phyloP scores from a whole-genome alignment of 2,329 filamentous ascomycete species.

The Ophiocordyceps sinensis region DNA sequence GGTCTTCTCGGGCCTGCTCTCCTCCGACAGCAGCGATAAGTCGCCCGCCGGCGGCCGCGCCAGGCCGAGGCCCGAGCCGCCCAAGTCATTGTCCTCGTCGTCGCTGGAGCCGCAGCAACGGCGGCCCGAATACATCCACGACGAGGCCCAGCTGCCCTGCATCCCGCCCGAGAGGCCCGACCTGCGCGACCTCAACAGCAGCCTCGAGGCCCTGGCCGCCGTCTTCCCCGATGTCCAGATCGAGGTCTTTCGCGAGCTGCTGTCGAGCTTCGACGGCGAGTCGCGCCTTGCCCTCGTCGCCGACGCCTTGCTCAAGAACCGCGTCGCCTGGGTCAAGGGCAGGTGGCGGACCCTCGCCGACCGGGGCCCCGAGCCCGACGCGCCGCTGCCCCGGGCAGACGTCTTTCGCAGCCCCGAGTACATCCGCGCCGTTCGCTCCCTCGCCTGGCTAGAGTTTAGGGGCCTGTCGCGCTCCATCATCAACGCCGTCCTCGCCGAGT shows the following conservation, averaged over 20 bases:
- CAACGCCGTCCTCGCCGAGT: slow-evolving; percentile 65
- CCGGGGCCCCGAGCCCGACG: slow-evolving; percentile 14
- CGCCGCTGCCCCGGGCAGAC: slow-evolving; percentile 41
- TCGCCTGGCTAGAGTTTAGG: slow-evolving; percentile 63
- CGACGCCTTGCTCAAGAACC: slow-evolving; percentile 60
- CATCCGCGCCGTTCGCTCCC: slow-evolving; percentile 50
- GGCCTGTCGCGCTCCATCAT: slow-evolving; percentile 60
- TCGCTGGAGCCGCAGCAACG: neutral
- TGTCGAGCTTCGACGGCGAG: slow-evolving; percentile 59
- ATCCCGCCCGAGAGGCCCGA: slow-evolving; percentile 40
- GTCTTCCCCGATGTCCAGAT: slow-evolving; percentile 72
- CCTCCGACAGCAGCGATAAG: slow-evolving; percentile 20
- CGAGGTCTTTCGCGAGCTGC: slow-evolving; percentile 72
- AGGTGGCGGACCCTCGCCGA: slow-evolving; percentile 38
- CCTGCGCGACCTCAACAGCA: slow-evolving; percentile 53
- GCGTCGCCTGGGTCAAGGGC: slow-evolving; percentile 55
- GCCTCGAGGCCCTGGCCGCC: slow-evolving; percentile 52
- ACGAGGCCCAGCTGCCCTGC: slow-evolving; percentile 37
- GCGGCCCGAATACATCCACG: slow-evolving; percentile 34
- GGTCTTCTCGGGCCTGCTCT: slow-evolving; percentile 34
- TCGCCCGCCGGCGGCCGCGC: slow-evolving; percentile 15
- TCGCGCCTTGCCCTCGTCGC: slow-evolving; percentile 65
- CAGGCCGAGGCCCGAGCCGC: slow-evolving; percentile 12
- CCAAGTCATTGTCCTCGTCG: slow-evolving; percentile 3
- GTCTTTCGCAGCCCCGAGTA: slow-evolving; percentile 55